These are phyloP conservation scores for Rhinocladiella mackenziei DNA, from an alignment of 2,329 filamentous ascomycete genomes.

Conservation along the genomic window DNA sequence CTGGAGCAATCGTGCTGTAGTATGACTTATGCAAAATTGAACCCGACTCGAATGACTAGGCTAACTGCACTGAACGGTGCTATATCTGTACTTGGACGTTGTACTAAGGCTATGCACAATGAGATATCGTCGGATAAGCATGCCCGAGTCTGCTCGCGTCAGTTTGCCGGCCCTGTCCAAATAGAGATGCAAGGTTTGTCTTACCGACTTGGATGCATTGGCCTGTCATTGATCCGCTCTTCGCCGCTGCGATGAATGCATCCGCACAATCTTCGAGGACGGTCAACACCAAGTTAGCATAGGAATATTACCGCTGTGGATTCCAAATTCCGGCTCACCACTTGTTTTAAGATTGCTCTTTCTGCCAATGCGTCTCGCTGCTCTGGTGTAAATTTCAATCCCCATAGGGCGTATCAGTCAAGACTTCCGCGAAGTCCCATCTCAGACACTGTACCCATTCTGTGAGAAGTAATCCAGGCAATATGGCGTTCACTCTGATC, in stretches of 20 bases:
- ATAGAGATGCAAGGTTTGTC: too few species aligned
- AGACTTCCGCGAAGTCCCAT: neutral
- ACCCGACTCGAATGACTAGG: too few species aligned
- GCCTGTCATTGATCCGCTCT: slow-evolving; percentile 45
- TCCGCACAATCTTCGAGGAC: slow-evolving; percentile 42
- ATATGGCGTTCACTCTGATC: slow-evolving; percentile 60
- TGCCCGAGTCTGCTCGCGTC: too few species aligned
- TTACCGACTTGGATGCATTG: too few species aligned
- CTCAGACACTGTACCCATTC: slow-evolving; percentile 63
- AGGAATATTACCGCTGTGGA: too few species aligned
- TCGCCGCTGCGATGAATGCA: slow-evolving; percentile 38
- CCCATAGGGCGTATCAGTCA: slow-evolving; percentile 35
- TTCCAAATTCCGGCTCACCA: slow-evolving; percentile 45
- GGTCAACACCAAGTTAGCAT: slow-evolving; percentile 29
- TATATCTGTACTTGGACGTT: too few species aligned
- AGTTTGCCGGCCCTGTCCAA: too few species aligned
- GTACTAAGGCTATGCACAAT: too few species aligned
- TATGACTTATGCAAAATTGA: too few species aligned
- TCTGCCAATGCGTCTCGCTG: slow-evolving; percentile 51
- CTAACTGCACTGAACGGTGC: too few species aligned
- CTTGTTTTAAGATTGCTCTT: slow-evolving; percentile 56
- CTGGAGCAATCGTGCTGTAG: too few species aligned
- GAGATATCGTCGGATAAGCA: too few species aligned
- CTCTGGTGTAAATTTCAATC: slow-evolving; percentile 55
- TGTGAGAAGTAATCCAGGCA: slow-evolving; percentile 61